Evolutionary conservation across 768 basidiomycete genomes (phyloP).

Genomic region (Dentipellis sp.): DNA sequence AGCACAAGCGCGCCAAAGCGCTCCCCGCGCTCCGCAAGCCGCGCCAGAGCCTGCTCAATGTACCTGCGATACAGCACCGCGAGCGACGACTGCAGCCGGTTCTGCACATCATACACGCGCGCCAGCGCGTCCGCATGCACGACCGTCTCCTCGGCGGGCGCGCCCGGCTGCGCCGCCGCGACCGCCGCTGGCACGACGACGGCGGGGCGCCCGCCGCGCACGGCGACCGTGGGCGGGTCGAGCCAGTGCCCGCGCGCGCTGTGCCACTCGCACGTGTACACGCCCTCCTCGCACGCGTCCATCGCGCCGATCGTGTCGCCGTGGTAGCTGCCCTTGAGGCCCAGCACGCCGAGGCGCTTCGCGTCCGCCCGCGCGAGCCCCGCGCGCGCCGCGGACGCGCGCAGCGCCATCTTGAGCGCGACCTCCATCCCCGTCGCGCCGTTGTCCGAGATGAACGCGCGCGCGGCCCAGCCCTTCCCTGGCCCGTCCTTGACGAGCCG

Average conservation of each 20-base stretch:
- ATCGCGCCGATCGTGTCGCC: constrained; percentile 97
- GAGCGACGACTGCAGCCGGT: constrained; percentile 50
- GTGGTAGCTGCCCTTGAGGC: constrained; percentile 89
- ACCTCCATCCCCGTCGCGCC: constrained; percentile 96
- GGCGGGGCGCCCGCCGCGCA: constrained; percentile 42
- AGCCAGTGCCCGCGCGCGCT: constrained; percentile 89
- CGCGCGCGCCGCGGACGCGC: constrained; percentile 44
- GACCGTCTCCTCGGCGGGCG: not conserved
- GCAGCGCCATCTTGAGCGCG: constrained; percentile 94
- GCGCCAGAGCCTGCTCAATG: constrained; percentile 42
- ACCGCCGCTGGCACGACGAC: constrained; percentile 48
- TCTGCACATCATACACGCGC: constrained; percentile 61
- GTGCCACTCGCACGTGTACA: constrained; percentile 96
- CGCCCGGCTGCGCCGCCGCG: constrained; percentile 12
- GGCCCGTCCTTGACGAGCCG: constrained; percentile 65
- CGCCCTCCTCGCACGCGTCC: constrained; percentile 89
- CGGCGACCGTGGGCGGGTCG: constrained; percentile 72
- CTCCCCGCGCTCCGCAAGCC: constrained; percentile 31
- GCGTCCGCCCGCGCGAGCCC: constrained; percentile 29
- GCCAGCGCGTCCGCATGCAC: constrained; percentile 37
- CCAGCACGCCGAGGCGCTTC: constrained; percentile 63
- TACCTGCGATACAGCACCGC: constrained; percentile 54
- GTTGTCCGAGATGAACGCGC: constrained; percentile 91
- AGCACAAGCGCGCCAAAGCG: constrained; percentile 71
- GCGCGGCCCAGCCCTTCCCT: constrained; percentile 83